Conservation (phyloP, 116 monocot species). For the Zostera marina region DNA sequence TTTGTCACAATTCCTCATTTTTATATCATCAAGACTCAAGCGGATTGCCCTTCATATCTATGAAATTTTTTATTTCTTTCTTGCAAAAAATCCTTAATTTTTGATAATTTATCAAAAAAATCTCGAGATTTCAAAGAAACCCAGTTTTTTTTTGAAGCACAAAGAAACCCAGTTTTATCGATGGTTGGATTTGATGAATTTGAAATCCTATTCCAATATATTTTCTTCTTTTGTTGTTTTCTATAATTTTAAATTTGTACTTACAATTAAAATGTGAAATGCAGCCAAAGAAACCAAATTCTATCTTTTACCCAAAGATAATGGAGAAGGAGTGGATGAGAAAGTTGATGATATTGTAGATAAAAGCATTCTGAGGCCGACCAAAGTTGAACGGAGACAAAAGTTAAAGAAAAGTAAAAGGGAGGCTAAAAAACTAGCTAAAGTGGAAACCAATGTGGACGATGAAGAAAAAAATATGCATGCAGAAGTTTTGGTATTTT, state of each 20-base stretch:
- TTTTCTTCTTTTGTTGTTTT: background rate
- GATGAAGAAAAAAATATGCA: slow-evolving; percentile 31
- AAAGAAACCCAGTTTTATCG: slow-evolving; percentile 34
- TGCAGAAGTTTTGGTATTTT: slow-evolving; percentile 63
- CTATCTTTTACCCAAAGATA: slow-evolving; percentile 13
- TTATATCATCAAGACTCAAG: no score
- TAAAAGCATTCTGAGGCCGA: slow-evolving; percentile 33
- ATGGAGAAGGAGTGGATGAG: slow-evolving; percentile 7
- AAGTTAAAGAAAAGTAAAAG: slow-evolving; percentile 70
- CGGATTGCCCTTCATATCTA: no score
- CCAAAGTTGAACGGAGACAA: slow-evolving; percentile 67
- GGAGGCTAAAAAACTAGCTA: slow-evolving; percentile 51
- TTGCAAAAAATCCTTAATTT: background rate
- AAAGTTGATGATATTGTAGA: slow-evolving; percentile 10
- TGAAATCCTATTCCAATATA: slow-evolving; percentile 72
- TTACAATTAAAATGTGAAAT: background rate
- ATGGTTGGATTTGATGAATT: slow-evolving; percentile 37
- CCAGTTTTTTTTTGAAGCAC: no score
- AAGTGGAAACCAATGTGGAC: slow-evolving; percentile 25
- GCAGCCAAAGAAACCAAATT: slow-evolving; percentile 29
- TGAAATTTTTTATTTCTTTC: no score
- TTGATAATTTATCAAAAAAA: no score
- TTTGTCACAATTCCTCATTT: no score
- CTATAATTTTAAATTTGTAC: background rate
- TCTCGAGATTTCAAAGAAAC: slow-evolving; percentile 37